Evolutionary conservation across 768 basidiomycete genomes (phyloP), one percentile per base, ranked within the genome.

Genomic region (Filobasidium wieringae): DNA sequence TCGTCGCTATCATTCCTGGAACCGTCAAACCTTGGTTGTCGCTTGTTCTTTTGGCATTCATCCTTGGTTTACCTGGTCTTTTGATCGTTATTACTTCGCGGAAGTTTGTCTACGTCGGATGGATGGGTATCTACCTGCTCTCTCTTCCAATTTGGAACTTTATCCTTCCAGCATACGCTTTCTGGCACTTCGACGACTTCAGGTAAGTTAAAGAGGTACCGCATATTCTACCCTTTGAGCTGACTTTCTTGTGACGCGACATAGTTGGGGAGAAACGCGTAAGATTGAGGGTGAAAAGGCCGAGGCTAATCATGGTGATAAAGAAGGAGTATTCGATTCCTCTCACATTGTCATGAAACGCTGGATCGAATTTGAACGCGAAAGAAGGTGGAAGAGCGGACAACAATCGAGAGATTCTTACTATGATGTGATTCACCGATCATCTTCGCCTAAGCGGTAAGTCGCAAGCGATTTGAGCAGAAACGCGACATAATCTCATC

Each of bases 111-210:
- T 99, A 96, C 71, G 78, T 97, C 39, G 89, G 93, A 6, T 99
- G 95, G 95, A 95, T 95, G 91, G 59, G 93, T 59, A 78, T 95
- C 45, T 97, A 99, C 70, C 82, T 99, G 12, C 36, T 90, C 55
- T 93, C 91, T 7, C 78, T 97, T 29, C 92, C 93, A 2, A 82
- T 97, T 50, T 99, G 95, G 95, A 97, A 97, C 77, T 89, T 91
- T 66, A 78, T 95, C 58, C 80, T 97, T 1, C 93, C 93, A 1
- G 84, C 87, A 2, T 99, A 99, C 74, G 82, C 92, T n/a, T 96
- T 87, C 77, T 92, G 92, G 88, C 91, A 96, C 75, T 93, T 99
- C 74, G 95, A 96, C 70, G 95, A 96, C 79, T 96, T 76, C 41
- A 47, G 56, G 56, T 57, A 15, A 37, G 39, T 37, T 12, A 14